Evolutionary conservation across 192 early-diverging fungal genomes (phyloP), one percentile per base, ranked within the genome.

Genomic region (Mycoemilia scoparia): DNA sequence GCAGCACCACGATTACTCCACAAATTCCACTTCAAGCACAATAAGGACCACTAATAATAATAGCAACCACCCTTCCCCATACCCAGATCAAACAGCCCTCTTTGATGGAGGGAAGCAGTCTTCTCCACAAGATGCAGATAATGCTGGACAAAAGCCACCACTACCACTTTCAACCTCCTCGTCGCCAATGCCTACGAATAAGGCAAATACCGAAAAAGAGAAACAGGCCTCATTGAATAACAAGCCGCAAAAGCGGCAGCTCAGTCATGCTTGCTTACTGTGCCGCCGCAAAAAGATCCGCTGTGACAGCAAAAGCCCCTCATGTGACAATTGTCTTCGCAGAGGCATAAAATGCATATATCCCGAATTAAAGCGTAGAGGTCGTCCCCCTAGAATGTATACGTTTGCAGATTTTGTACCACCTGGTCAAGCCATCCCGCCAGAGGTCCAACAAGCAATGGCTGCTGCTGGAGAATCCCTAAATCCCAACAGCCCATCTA

Each of bases 341-440:
- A 43, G 61, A 28, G 61, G 56, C 9, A 59, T 64, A 31, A 46
- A 46, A 27, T 64, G 61, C 35, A 54, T 64, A 3, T 64, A 64
- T 26, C 59, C 59, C 8, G 59, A 61, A 29, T 47, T 56, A 10
- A 47, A 53, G 34, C 54, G 56, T 38, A 43, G 59, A 3, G 59
- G 59, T 8, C 47, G 59, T 7, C 59, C 59, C 24, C 53, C 53
- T 8, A 51, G 59, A n/a, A 51, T 43, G 40, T 61, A 61, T 39
- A 61, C 59, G 30, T 61, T 61, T 41, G 59, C 59, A 8, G 59
- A 55, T 28, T 51, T 61, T 56, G 59, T 45, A 3, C 27, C 39
- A 23, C 48, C 59, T 0, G 59, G 53, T 21, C 59, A 61, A 39
- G 52, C 59, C 22, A 19, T 61, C 40, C 59, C 59, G 22, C 59